Conservation (phyloP, 169 alveolate genomes). For the Plasmodium gonderi region DNA sequence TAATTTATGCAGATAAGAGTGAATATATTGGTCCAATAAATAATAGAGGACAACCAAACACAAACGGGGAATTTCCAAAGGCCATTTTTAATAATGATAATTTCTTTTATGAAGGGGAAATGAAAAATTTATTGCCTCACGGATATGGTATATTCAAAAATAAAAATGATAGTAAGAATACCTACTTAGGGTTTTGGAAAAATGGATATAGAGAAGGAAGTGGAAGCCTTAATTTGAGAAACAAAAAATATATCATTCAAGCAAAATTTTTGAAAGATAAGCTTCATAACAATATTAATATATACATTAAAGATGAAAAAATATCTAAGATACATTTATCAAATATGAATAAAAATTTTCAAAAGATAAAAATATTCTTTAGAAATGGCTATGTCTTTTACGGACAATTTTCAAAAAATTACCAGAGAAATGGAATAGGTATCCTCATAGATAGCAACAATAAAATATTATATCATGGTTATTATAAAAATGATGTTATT, state of each 20-base stretch:
- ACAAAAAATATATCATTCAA: constrained; percentile 64
- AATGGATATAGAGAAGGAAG: constrained; percentile 76
- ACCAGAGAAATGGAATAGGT: constrained; percentile 72
- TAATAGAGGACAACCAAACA: constrained; percentile 67
- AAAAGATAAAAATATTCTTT: constrained; percentile 64
- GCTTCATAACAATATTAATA: constrained; percentile 52
- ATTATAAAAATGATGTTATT: constrained; percentile 72
- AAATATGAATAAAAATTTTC: constrained; percentile 13
- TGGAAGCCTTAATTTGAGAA: constrained; percentile 42
- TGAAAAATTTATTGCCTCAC: constrained; percentile 67
- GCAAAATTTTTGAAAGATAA: constrained; percentile 57
- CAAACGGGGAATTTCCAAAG: constrained; percentile 60
- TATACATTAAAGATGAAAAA: constrained; percentile 55
- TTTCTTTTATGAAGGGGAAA: constrained; percentile 71
- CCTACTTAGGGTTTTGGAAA: constrained; percentile 73
- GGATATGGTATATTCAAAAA: constrained; percentile 75
- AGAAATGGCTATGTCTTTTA: constrained; percentile 73
- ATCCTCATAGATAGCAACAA: constrained; percentile 69
- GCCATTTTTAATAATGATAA: constrained; percentile 66
- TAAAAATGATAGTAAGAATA: constrained; percentile 56
- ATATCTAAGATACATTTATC: constrained; percentile 46
- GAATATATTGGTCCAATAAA: constrained; percentile 71
- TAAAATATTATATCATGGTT: constrained; percentile 75
- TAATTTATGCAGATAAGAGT: constrained; percentile 74
- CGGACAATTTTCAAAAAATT: constrained; percentile 42